Evolutionary conservation across 495 filamentous ascomycete genomes (phyloP).

Genomic region (Pyrenula massariospora): DNA sequence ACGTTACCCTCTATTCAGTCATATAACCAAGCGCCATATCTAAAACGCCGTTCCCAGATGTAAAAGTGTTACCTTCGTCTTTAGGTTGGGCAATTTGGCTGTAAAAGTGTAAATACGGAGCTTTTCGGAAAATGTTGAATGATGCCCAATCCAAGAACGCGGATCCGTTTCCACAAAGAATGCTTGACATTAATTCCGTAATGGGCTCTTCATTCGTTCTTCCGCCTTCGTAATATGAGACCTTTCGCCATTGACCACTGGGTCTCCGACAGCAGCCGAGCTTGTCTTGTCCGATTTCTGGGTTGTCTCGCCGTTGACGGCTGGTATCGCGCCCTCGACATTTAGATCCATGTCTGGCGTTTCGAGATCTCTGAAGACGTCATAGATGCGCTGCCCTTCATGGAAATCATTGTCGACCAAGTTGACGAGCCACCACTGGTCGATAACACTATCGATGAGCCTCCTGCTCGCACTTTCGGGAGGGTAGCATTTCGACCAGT

Average conservation of each 20-base stretch:
- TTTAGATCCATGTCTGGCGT: conserved; percentile 51
- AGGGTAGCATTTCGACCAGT: conserved; percentile 89
- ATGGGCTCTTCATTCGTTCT: background rate
- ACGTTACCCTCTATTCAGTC: too few species aligned
- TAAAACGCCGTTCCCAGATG: too few species aligned
- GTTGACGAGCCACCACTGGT: conserved; percentile 86
- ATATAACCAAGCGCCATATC: too few species aligned
- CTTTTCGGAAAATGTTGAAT: too few species aligned
- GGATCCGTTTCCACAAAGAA: too few species aligned
- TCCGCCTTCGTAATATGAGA: background rate
- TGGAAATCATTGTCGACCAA: conserved; percentile 99
- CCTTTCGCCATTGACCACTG: background rate
- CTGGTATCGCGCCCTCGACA: conserved; percentile 1
- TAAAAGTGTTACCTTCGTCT: too few species aligned
- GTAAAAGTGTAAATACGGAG: too few species aligned
- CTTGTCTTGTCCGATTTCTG: background rate
- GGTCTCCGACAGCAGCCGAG: background rate
- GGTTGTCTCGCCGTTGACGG: background rate
- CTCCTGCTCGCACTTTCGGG: conserved; percentile 66
- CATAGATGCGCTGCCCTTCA: conserved; percentile 61
- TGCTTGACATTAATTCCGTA: too few species aligned
- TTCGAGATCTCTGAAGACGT: conserved; percentile 69
- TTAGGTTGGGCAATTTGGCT: too few species aligned
- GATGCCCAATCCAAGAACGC: too few species aligned
- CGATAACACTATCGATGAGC: conserved; percentile 72